Base-by-base conservation (phyloP, 495 filamentous ascomycete species). In the Filosporella fistucella region DNA sequence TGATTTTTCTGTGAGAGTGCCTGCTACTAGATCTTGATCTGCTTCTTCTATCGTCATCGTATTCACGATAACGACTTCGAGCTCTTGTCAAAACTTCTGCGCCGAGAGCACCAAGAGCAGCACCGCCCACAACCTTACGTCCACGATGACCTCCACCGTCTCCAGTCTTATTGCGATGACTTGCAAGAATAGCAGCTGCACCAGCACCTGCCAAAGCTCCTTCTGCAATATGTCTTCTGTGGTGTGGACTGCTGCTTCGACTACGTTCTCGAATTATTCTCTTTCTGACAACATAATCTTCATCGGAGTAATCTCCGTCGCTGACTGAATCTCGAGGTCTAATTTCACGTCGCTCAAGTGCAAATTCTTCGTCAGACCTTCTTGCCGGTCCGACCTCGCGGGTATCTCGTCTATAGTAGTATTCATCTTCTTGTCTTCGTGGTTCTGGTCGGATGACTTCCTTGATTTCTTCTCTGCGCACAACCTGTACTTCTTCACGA, bases 201-300 rank as follows among this genome's bases (percentile, higher is more conserved):
- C 85, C 90, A 29, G 85, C 76, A 12, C 88, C 90, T 37, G 87
- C 85, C 26, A 91, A 66, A 20, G 88, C 88, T 28, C 90, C 90
- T 68, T 91, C 89, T 20, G 86, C 88, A n/a, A 95, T 62, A 63
- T 94, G 88, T 25, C 85, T 85, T 57, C 78, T 77, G 60, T 81
- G 85, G 37, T 89, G 82, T 51, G 78, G 45, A 23, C 51, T 57
- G 6, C 9, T 21, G 25, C 54, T 57, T 35, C 36, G 25, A 42
- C 44, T 50, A 2, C 58, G 56, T 45, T 33, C 51, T 25, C 62
- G 50, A 29, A 60, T 51, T 37, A 51, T 51, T 45, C 58, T 58
- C 41, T 44, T 51, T 16, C 47, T 51, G 34, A 51, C 21, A 30
- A 49, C 52, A 39, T 55, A 47, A n/a, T 45, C 54, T 24, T 54